Evolutionary conservation across 805 yeast species (phyloP), one percentile per base, ranked within the genome.

Genomic region (Lachancea waltii): DNA sequence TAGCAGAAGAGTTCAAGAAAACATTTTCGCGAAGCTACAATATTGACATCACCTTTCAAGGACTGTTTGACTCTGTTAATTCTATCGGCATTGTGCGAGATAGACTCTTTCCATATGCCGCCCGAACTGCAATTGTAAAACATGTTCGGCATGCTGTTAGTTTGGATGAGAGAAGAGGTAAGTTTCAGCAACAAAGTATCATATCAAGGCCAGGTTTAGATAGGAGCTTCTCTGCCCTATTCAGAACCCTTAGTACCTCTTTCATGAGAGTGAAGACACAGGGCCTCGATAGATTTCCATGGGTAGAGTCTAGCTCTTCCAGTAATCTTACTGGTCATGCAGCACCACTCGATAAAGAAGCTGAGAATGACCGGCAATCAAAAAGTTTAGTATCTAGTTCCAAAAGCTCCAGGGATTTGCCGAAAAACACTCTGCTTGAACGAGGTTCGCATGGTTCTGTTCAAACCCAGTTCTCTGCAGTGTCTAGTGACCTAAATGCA

Each of bases 71-170:
- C 57, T 73, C 84, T 0, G 77, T 79, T 14, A 78, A 77, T 50
- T 77, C 85, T 1, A 78, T 79, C 15, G 86, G 86, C 0, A 48
- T 78, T 7, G 40, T 79, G 3, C 62, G 75, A 29, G 83, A 78
- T 48, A 57, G 75, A 27, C 44, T 75, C 52, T 79, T 79, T 44
- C 84, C 85, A 0, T 76, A 65, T 45, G 67, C 79, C 1, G 69
- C 77, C 2, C 62, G 69, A 35, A 64, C 73, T 30, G 58, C 66
- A 10, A 66, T 67, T 37, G 81, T 79, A 5, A 64, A 68, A 19
- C 82, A 78, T 49, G 70, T 78, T 10, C 63, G 87, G 42, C 85
- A 80, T 53, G 84, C 85, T 0, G 70, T 79, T 2, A 73, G 83
- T 42, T 55, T 80, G 23, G 84, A 80, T 58, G 87, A 80, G 51